Conservation (phyloP, 371 early-diverging fungal genomes). For the Mortierella sp. region DNA sequence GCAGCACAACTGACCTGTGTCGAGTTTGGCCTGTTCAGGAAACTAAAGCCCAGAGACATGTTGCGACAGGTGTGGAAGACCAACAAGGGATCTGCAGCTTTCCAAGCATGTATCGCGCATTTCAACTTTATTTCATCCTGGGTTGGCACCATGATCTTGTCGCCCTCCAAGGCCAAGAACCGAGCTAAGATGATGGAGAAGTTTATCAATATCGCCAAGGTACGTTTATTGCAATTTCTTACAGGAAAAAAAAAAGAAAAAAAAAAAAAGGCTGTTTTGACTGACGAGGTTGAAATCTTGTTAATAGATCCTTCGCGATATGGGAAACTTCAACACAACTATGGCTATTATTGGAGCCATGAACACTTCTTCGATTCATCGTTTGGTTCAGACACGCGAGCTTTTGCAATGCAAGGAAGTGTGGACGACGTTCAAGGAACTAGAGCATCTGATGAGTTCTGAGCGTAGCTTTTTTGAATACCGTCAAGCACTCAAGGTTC, state of each 20-base stretch:
- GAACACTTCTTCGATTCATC: constrained; percentile 73
- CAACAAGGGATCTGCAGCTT: constrained; percentile 42
- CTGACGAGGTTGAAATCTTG: too few relatives aligned
- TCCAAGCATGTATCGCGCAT: constrained; percentile 68
- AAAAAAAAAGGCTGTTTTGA: too few relatives aligned
- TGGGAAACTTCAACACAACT: constrained; percentile 78
- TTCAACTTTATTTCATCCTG: constrained; percentile 76
- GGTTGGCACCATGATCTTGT: constrained; percentile 75
- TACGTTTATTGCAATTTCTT: constrained; percentile 21
- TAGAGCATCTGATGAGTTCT: constrained; percentile 77
- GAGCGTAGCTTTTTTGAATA: constrained; percentile 74
- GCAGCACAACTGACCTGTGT: constrained; percentile 78
- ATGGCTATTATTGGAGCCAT: constrained; percentile 84
- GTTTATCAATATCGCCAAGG: constrained; percentile 75
- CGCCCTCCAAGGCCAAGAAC: constrained; percentile 66
- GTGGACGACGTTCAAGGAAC: constrained; percentile 67
- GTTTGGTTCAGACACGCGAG: constrained; percentile 72
- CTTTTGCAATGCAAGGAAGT: constrained; percentile 63
- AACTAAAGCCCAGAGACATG: constrained; percentile 71
- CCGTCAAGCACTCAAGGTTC: constrained; percentile 68
- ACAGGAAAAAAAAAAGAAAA: too few relatives aligned
- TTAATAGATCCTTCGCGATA: constrained; percentile 61
- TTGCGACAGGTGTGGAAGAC: constrained; percentile 67
- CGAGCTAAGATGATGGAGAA: constrained; percentile 73
- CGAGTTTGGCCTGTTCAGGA: constrained; percentile 67